Percentiles rank a stretch among this genome's conserved stretches.
phyloP scores from a whole-genome alignment of 768 basidiomycete species.

The Tricholoma furcatifolium region DNA sequence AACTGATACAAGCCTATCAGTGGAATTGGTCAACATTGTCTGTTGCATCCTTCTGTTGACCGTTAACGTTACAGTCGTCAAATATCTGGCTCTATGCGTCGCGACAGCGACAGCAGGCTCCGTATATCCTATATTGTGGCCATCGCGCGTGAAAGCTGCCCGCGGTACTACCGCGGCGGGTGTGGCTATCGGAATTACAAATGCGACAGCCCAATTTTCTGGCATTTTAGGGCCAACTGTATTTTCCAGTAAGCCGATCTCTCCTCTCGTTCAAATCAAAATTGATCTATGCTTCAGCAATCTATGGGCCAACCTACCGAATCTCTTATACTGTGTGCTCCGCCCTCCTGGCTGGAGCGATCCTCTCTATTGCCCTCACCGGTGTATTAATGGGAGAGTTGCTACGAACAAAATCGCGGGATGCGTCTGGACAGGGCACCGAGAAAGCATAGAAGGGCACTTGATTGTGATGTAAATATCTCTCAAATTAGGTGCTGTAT shows the following conservation, averaged over 20 bases:
- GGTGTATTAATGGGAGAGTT: constrained; percentile 11
- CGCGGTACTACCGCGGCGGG: constrained; percentile 13
- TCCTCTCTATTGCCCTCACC: constrained; percentile 5
- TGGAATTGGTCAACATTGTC: constrained; percentile 12
- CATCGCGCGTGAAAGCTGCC: constrained; percentile 13
- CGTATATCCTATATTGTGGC: constrained; percentile 13
- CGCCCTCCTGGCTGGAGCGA: constrained; percentile 7
- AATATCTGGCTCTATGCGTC: constrained; percentile 12
- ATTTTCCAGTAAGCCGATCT: constrained; percentile 7
- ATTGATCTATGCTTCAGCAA: background rate
- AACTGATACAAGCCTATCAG: background rate
- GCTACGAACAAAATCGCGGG: background rate
- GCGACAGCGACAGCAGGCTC: constrained; percentile 14
- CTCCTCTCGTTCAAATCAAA: background rate
- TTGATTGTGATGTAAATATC: too few species aligned
- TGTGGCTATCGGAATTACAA: constrained; percentile 10
- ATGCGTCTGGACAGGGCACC: background rate
- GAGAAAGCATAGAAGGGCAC: background rate
- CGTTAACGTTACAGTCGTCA: constrained; percentile 9
- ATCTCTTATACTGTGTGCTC: constrained; percentile 11
- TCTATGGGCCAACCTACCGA: constrained; percentile 16
- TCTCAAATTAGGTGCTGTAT: too few species aligned
- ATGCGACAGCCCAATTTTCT: constrained; percentile 10
- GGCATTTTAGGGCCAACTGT: constrained; percentile 16
- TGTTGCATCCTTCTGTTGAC: constrained; percentile 13